Base-by-base conservation (phyloP, 2,329 filamentous ascomycete genomes). In the Dactylella cylindrospora region DNA sequence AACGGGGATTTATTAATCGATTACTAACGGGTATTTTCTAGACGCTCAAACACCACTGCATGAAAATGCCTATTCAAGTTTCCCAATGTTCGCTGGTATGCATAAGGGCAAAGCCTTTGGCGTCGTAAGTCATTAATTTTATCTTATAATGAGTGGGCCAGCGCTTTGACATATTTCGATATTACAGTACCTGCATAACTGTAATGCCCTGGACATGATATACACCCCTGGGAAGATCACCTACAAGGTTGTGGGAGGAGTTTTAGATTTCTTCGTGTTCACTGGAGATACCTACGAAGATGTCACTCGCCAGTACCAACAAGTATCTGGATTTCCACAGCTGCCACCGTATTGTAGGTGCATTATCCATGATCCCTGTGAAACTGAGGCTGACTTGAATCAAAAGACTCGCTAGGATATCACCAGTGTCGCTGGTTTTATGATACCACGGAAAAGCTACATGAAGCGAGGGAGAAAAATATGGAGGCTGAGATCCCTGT, bases 371-470 rank as follows among this genome's bases (percentile, higher is more conserved):
- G 15, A 36, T 9, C 29, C 26, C 7, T n/a, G 22, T 43, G 17
- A 5, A 40, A 8, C 23, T 22, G 10, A 3, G 22, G 10, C 29
- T 40, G 26, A 46, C 22, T 23, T 17, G 20, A 40, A 5, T 6
- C 13, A 23, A 12, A 39, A 62, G 57, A 41, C 39, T 49, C 57
- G 1, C 82, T 94, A 61, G 89, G 89, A 0, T 91, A 80, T 70
- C 88, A 94, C 66, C 88, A 94, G 70, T 91, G 87, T 68, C 79
- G 86, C 59, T 93, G 88, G 83, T 88, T 88, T 0, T 93, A 62
- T 15, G 49, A 54, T 20, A 50, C 35, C 2, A 39, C 33, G 3
- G 43, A 49, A 7, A 50, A 50, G 15, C 20, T 62, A 5, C 46
- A 54, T 2, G 38, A 49, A 20, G 19, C 49, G 3, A 20, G 57